Percentiles rank a stretch among this genome's conserved stretches.
These are phyloP conservation scores for Lachnellula subtilissima DNA, from an alignment of 2,329 filamentous ascomycete species.

Conservation along the genomic window DNA sequence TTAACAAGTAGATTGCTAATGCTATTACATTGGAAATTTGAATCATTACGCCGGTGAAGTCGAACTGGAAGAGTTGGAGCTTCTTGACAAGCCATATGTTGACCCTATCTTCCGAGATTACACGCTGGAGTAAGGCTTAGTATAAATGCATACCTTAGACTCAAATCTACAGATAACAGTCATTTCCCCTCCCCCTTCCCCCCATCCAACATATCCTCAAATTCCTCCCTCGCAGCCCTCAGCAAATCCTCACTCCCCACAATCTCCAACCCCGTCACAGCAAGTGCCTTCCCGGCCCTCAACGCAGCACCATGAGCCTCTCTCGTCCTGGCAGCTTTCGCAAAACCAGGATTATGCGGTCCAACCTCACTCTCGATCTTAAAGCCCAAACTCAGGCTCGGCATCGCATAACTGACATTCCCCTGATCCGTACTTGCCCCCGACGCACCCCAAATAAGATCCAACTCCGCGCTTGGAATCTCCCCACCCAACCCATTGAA, in stretches of 20 bases:
- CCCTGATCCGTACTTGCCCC: constrained; percentile 58
- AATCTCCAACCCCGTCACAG: constrained; percentile 46
- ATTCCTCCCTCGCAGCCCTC: constrained; percentile 39
- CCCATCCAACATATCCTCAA: constrained; percentile 23
- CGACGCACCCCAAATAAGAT: constrained; percentile 38
- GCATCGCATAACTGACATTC: constrained; percentile 53
- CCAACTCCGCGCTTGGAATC: constrained; percentile 36
- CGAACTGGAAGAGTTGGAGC: too few species aligned
- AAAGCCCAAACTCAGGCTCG: constrained; percentile 49
- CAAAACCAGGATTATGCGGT: constrained; percentile 48
- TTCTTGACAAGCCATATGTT: too few species aligned
- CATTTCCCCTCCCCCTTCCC: not conserved
- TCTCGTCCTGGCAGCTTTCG: constrained; percentile 28
- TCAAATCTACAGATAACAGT: not conserved
- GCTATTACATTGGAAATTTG: too few species aligned
- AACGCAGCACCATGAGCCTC: constrained; percentile 21
- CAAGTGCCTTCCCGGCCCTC: constrained; percentile 22
- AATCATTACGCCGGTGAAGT: too few species aligned
- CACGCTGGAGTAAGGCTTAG: too few species aligned
- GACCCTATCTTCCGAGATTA: too few species aligned
- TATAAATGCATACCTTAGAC: not conserved
- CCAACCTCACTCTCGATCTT: constrained; percentile 44
- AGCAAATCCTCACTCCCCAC: constrained; percentile 39
- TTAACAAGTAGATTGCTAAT: too few species aligned
- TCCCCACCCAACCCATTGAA: constrained; percentile 39